Conservation (phyloP, 495 filamentous ascomycete genomes). For the Aspergillus indologenus region DNA sequence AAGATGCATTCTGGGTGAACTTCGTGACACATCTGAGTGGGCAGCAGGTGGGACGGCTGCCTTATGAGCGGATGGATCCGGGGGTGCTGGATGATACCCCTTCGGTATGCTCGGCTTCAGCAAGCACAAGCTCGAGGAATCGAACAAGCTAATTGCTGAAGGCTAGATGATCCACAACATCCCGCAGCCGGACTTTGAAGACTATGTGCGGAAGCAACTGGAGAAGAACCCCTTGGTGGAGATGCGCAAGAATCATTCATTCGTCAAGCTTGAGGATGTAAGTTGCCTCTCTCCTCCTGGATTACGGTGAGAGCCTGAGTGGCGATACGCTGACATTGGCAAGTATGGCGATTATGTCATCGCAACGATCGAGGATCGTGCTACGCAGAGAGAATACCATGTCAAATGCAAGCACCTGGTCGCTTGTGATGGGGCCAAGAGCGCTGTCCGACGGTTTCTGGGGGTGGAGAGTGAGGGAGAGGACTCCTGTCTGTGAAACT, state of each 20-base stretch:
- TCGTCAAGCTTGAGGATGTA: conserved; percentile 21
- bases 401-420: conserved; percentile 28
- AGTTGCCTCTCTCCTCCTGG: background rate
- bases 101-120: conserved; percentile 12
- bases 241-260: conserved; percentile 26
- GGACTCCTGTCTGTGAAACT: conserved; percentile 25
- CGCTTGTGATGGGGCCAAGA: conserved; percentile 40
- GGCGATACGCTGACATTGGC: background rate
- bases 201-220: conserved; percentile 10
- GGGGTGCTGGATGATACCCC: conserved; percentile 27
- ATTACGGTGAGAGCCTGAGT: background rate
- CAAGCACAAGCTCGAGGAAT: background rate
- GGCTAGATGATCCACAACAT: conserved; percentile 34
- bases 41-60: conserved; percentile 24
- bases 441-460: conserved; percentile 30
- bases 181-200: conserved; percentile 29
- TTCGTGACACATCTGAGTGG: conserved; percentile 30
- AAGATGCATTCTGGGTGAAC: conserved; percentile 29
- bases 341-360: conserved; percentile 21
- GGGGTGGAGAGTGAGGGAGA: conserved; percentile 38
- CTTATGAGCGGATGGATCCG: conserved; percentile 33
- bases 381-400: conserved; percentile 13
- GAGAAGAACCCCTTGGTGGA: conserved; percentile 12
- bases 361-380: conserved; percentile 21
- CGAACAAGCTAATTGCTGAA: background rate